Conservation (phyloP, 345 rosid genomes). For the Citrus unshiu region DNA sequence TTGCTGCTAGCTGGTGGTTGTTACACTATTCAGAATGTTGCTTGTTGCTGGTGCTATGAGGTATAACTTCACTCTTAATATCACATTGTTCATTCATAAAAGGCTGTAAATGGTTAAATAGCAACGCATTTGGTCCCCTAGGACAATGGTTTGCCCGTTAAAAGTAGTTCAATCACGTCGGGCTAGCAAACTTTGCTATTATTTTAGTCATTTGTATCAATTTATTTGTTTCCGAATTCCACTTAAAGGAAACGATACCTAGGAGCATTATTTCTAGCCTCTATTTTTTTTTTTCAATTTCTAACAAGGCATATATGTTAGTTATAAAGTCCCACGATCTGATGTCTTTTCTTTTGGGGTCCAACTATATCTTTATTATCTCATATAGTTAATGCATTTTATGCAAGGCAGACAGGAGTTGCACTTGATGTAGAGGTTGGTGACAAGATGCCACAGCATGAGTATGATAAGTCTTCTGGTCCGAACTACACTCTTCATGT, state of each 20-base stretch:
- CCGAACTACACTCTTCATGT: conserved; percentile 64
- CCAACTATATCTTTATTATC: neutral
- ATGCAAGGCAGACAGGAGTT: conserved; percentile 48
- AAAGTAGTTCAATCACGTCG: neutral
- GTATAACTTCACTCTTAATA: conserved; percentile 13
- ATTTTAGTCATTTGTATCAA: neutral
- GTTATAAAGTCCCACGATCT: neutral
- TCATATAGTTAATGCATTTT: conserved; percentile 6
- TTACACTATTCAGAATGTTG: conserved; percentile 58
- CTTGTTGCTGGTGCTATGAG: conserved; percentile 71
- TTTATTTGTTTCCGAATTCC: neutral
- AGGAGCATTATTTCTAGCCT: neutral
- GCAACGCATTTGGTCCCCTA: neutral
- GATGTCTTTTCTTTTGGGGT: neutral
- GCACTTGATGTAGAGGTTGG: conserved; percentile 63
- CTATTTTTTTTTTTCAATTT: too few relatives aligned
- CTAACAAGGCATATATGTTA: neutral
- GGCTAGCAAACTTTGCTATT: neutral
- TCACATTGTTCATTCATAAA: neutral
- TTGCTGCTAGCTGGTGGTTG: conserved; percentile 59
- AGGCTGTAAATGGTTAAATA: neutral
- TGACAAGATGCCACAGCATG: conserved; percentile 65
- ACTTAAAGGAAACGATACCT: neutral
- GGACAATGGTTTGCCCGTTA: neutral
- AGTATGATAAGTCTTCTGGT: conserved; percentile 56